Evolutionary conservation across 2,329 filamentous ascomycete genomes (phyloP), one percentile per base, ranked within the genome.

Genomic region (Keithomyces neogunnii): DNA sequence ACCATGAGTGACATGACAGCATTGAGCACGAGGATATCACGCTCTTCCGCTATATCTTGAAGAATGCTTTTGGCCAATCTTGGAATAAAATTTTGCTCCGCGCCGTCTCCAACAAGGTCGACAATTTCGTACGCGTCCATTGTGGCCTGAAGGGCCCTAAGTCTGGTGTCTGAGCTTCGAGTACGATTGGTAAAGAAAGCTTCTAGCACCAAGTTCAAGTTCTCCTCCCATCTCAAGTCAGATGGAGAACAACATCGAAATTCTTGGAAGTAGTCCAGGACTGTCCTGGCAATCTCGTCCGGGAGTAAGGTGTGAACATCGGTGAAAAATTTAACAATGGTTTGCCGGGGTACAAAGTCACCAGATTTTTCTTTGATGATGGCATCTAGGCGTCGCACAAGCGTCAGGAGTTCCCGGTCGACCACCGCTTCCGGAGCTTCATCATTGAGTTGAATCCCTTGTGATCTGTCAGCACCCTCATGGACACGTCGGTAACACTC

Each of bases 241-340:
- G 86, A 87, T 2, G 86, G 86, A 44, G 84, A 85, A 59, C 87
- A 86, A 59, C 81, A 84, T 45, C 84, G 75, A 56, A 86, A 85
- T 49, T 87, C 80, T 51, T 78, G 76, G 56, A 85, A 86, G 62
- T 88, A 82, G 44, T 81, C 77, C 43, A 89, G 75, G 29, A 89
- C 77, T 9, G 85, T 71, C 45, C 76, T 77, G 2, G 79, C 83
- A 7, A 81, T 79, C 3, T 78, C 77, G 60, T 89, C 82, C 5
- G 82, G 82, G 7, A 89, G 73, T 36, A 81, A 74, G 13, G 72
- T 69, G 50, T 84, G 78, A 13, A 88, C 75, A 29, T 75, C 72
- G 32, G 80, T 73, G 55, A 90, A 82, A 59, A 89, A 85, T 26
- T 75, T 70, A 65, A 89, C 78, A 48, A 87, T 81, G 19, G 79